Conservation (phyloP, 352 stramenopile genomes). For the Pythium sp. region DNA sequence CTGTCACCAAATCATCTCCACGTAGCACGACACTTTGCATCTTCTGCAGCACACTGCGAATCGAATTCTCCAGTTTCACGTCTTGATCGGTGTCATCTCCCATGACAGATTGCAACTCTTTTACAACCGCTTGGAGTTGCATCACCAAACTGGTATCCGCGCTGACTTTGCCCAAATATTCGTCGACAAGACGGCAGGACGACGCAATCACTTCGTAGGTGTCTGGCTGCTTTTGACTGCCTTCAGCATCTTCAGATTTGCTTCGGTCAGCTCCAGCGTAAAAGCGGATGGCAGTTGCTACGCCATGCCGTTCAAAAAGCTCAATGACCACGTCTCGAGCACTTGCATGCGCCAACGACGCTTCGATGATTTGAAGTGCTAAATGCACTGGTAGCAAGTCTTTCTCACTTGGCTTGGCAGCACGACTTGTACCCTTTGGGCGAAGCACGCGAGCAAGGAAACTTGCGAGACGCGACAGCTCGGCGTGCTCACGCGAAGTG, state of each 20-base stretch:
- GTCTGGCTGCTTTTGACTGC: constrained; percentile 10
- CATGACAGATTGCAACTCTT: constrained; percentile 24
- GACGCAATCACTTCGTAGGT: constrained; percentile 28
- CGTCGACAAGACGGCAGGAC: constrained; percentile 33
- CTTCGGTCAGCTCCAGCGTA: constrained; percentile 25
- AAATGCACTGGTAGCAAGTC: constrained; percentile 33
- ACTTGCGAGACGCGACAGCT: constrained; percentile 37
- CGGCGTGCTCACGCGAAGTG: constrained; percentile 23
- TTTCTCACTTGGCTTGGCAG: constrained; percentile 17
- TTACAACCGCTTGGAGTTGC: constrained; percentile 31
- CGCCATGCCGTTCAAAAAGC: constrained; percentile 56
- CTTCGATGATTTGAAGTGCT: constrained; percentile 51
- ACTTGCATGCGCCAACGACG: constrained; percentile 24
- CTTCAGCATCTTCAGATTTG: neutral
- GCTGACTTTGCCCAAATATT: constrained; percentile 39
- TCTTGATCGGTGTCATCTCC: neutral
- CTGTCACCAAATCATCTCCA: constrained; percentile 38
- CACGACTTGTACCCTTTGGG: constrained; percentile 28
- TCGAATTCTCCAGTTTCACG: neutral
- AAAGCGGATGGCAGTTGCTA: constrained; percentile 48
- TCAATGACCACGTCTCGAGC: constrained; percentile 22
- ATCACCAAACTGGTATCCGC: constrained; percentile 27
- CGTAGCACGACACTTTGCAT: constrained; percentile 32
- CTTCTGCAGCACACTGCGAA: constrained; percentile 14
- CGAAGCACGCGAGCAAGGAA: constrained; percentile 60